phyloP scores from a whole-genome alignment of 805 yeast genomes.

The Candida incommunis region DNA sequence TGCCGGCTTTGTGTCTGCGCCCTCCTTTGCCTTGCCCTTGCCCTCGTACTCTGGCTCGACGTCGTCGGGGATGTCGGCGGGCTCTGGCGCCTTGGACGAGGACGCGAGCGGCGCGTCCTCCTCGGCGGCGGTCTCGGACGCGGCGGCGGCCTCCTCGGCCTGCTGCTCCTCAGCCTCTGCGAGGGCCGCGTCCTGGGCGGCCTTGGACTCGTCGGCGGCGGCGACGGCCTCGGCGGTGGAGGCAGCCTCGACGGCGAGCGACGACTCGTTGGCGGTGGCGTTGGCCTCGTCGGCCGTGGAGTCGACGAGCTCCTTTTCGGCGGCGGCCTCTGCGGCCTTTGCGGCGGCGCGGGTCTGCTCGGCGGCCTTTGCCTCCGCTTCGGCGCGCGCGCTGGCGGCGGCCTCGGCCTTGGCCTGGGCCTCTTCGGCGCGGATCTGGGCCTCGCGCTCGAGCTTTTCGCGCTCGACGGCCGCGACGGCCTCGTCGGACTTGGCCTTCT shows the following conservation, averaged over 20 bases:
- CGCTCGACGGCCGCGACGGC: conserved; percentile 10
- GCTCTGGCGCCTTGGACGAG: neutral
- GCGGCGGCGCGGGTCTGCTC: neutral
- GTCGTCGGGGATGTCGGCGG: neutral
- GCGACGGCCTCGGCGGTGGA: neutral
- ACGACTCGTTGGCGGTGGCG: neutral
- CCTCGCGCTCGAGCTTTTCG: conserved; percentile 12
- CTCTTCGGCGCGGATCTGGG: neutral
- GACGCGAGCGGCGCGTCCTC: neutral
- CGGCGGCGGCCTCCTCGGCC: conserved; percentile 1
- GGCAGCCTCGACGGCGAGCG: conserved; percentile 1
- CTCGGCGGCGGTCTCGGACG: neutral
- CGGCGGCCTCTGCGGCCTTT: neutral
- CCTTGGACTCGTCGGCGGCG: conserved; percentile 2
- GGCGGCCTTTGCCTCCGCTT: conserved; percentile 2
- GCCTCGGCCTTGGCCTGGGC: conserved; percentile 2
- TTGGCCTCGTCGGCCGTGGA: neutral
- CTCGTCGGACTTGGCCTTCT: conserved; percentile 12
- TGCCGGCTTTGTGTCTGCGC: neutral
- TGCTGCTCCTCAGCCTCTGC: neutral
- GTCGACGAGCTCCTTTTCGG: neutral
- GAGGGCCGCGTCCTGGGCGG: neutral
- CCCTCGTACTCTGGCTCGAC: neutral
- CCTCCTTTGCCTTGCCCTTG: neutral
- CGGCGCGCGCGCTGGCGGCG: conserved; percentile 4